A percentile compares a stretch with the other conserved stretches of the same genome.
Evolutionary conservation across 2,329 filamentous ascomycete species (phyloP).

Genomic region (Fusarium liriodendri): DNA sequence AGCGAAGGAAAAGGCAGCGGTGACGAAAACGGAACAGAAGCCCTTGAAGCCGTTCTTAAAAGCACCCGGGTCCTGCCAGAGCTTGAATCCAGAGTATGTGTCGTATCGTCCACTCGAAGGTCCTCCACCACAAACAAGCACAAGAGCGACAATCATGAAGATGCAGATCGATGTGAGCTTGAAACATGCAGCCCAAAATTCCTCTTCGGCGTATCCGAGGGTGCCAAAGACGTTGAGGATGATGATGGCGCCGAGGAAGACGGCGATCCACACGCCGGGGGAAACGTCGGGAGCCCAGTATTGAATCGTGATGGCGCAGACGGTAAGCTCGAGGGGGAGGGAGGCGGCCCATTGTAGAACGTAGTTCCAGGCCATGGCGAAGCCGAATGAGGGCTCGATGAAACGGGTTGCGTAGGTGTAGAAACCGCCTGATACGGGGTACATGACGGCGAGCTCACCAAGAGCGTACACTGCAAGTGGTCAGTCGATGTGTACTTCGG

Average conservation of each 20-base stretch:
- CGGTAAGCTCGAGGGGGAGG: slow-evolving; percentile 55
- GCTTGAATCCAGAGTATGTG: slow-evolving; percentile 55
- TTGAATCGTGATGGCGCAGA: slow-evolving; percentile 56
- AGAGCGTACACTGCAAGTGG: slow-evolving; percentile 62
- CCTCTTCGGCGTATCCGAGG: slow-evolving; percentile 64
- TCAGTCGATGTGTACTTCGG: not conserved
- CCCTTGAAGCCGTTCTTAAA: slow-evolving; percentile 80
- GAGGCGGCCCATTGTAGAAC: slow-evolving; percentile 58
- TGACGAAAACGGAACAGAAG: slow-evolving; percentile 76
- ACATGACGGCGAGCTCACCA: slow-evolving; percentile 71
- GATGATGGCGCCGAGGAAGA: slow-evolving; percentile 64
- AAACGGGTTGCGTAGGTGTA: slow-evolving; percentile 55
- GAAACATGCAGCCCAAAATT: slow-evolving; percentile 66
- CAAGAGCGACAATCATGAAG: slow-evolving; percentile 71
- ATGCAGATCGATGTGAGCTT: slow-evolving; percentile 68
- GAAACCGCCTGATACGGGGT: slow-evolving; percentile 71
- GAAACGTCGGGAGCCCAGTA: slow-evolving; percentile 56
- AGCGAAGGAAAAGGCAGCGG: slow-evolving; percentile 75
- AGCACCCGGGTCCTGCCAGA: slow-evolving; percentile 53
- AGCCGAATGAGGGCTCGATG: slow-evolving; percentile 67
- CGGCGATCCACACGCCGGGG: slow-evolving; percentile 51
- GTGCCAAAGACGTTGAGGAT: slow-evolving; percentile 67
- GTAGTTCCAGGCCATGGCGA: slow-evolving; percentile 63
- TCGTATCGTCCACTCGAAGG: slow-evolving; percentile 58
- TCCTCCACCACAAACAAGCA: slow-evolving; percentile 68